Base-by-base conservation (phyloP, 2,329 filamentous ascomycete genomes). In the Amauroascus verrucosus region DNA sequence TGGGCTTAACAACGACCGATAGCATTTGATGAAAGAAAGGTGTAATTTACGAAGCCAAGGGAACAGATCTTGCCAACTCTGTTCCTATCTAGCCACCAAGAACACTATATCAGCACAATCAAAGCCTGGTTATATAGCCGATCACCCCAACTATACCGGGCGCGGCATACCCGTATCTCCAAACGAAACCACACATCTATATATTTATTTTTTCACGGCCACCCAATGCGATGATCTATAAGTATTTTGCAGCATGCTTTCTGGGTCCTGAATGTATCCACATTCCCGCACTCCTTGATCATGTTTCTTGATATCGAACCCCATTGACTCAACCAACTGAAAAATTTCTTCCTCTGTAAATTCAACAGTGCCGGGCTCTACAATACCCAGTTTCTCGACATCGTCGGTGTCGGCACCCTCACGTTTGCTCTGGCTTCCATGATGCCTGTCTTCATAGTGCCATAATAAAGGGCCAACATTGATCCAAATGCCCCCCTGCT, bases 381-480 rank as follows among this genome's bases (percentile, higher is more conserved):
- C 89, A 58, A 96, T 94, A 1, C 88, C 88, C 43, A 77, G 57
- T 54, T 62, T 64, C 51, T 51, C 65, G 59, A 60, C 66, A 60
- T 46, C 49, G 54, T 56, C 74, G 14, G 75, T 76, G 57, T 75
- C 70, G 55, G 77, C 74, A 30, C 55, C 60, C 6, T 30, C 54
- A n/a, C 52, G 11, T 78, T 73, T 62, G 80, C 74, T 59, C 78
- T 76, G 37, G 80, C 78, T 40, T 5, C 43, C 45, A 0, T 79
- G 80, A 0, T 80, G 76, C 40, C 84, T 79, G 60, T 88, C 85
- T 65, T 94, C 88, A 67, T 94, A 97, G 68, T 98, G 94, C 93
- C 93, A 98, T 38, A 97, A 74, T 52, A 98, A 71, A 0, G 93
- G 93, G 0, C 93, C 93, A 22, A 95, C 74, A 64, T 98, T 98